These are phyloP conservation scores for Kodamaea sp. DNA, from an alignment of 1,139 yeast species.

Conservation along the genomic window DNA sequence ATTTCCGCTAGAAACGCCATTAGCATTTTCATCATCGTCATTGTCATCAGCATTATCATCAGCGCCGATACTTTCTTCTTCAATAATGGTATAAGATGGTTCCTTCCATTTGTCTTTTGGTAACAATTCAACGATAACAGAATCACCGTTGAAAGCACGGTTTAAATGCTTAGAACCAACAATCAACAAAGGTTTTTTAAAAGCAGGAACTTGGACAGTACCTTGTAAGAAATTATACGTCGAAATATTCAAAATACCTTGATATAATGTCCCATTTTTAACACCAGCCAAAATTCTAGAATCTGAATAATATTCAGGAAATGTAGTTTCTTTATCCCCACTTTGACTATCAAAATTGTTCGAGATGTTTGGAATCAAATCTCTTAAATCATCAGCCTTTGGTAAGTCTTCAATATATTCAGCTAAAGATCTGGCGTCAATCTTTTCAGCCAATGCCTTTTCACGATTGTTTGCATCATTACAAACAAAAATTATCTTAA, in stretches of 20 bases:
- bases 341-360: slow-evolving; percentile 17
- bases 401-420: slow-evolving; percentile 72
- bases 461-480: slow-evolving; percentile 70
- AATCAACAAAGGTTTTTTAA: slow-evolving; percentile 77
- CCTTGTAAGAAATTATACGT: slow-evolving; percentile 90
- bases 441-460: slow-evolving; percentile 53
- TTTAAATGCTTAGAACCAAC: slow-evolving; percentile 82
- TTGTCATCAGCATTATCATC: slow-evolving; percentile 59
- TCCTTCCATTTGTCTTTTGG: slow-evolving; percentile 88
- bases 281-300: slow-evolving; percentile 89
- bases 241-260: slow-evolving; percentile 77
- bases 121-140: slow-evolving; percentile 83
- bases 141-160: slow-evolving; percentile 89
- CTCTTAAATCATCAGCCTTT: slow-evolving; percentile 73
- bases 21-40: slow-evolving; percentile 40
- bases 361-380: slow-evolving; percentile 63
- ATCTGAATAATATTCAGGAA: slow-evolving; percentile 74
- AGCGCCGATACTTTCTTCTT: slow-evolving; percentile 64
- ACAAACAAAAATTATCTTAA: slow-evolving; percentile 64
- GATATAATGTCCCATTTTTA: slow-evolving; percentile 80
- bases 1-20: slow-evolving; percentile 29
- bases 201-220: slow-evolving; percentile 65
- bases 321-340: slow-evolving; percentile 49
- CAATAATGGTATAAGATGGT: slow-evolving; percentile 76
- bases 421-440: slow-evolving; percentile 53